phyloP scores from a whole-genome alignment of 1,284 basidiomycete genomes.

The Xanthoconium separans region DNA sequence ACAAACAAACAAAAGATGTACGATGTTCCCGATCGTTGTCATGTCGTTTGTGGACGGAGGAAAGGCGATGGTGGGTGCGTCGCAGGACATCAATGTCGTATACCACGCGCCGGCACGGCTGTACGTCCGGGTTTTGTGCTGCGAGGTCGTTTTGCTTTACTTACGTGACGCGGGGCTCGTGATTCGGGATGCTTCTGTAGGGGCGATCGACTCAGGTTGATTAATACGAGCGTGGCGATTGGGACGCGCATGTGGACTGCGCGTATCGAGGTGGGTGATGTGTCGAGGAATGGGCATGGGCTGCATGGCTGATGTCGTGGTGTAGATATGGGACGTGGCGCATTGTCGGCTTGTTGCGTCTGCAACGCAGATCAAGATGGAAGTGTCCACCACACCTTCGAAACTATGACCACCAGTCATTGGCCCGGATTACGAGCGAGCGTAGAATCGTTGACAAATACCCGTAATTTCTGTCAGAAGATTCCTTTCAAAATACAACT shows the following conservation, averaged over 20 bases:
- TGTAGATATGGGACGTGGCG: slow-evolving; percentile 54
- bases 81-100: slow-evolving; percentile 48
- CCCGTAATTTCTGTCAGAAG: too few relatives aligned
- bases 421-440: too few relatives aligned
- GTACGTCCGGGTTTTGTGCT: slow-evolving; percentile 35
- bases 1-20: slow-evolving; percentile 36
- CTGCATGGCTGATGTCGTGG: not conserved
- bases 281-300: too few relatives aligned
- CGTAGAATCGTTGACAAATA: too few relatives aligned
- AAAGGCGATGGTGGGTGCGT: slow-evolving; percentile 30
- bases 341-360: slow-evolving; percentile 52
- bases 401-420: slow-evolving; percentile 32
- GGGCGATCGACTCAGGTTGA: slow-evolving; percentile 46
- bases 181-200: too few relatives aligned
- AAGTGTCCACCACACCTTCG: slow-evolving; percentile 32
- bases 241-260: slow-evolving; percentile 43
- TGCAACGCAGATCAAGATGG: slow-evolving; percentile 56
- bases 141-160: not conserved
- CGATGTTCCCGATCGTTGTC: slow-evolving; percentile 42
- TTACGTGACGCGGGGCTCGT: not conserved
- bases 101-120: slow-evolving; percentile 53
- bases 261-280: slow-evolving; percentile 43
- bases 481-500: too few relatives aligned
- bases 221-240: slow-evolving; percentile 46
- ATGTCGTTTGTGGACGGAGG: slow-evolving; percentile 28